Conservation (phyloP, 2,329 filamentous ascomycete genomes). For the Ciborinia camelliae region DNA sequence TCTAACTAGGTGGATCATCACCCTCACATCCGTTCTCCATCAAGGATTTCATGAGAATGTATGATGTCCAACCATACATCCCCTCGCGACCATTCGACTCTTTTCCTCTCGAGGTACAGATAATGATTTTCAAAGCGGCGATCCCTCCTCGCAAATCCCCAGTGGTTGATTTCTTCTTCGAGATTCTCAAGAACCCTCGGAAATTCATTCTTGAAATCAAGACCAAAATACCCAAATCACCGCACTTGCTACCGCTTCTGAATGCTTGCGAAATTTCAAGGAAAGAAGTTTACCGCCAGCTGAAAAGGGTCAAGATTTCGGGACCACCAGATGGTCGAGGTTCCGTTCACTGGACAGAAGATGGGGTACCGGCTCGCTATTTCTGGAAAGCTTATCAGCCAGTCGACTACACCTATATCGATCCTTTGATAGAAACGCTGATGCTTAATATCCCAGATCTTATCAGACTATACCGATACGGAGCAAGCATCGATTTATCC, state of each 20-base stretch:
- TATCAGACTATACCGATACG: background rate
- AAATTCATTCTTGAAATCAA: background rate
- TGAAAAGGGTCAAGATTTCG: background rate
- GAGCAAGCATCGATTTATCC: background rate
- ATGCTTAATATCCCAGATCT: background rate
- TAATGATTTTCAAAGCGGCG: background rate
- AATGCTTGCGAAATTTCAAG: background rate
- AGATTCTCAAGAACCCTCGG: rapidly evolving
- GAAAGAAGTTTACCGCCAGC: background rate
- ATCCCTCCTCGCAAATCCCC: background rate
- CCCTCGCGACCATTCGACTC: background rate
- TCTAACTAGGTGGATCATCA: background rate
- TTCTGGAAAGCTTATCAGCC: background rate
- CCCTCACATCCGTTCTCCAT: background rate
- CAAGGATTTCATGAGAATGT: background rate
- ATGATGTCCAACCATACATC: background rate
- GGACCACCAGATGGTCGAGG: background rate
- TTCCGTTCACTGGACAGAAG: rapidly evolving
- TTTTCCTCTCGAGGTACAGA: background rate
- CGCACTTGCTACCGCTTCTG: background rate
- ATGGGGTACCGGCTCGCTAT: background rate
- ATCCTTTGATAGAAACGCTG: background rate
- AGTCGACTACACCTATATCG: background rate
- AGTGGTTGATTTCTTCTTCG: background rate
- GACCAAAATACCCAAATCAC: background rate